phyloP scores from a whole-genome alignment of 352 stramenopile species.

The Thraustotheca clavata region DNA sequence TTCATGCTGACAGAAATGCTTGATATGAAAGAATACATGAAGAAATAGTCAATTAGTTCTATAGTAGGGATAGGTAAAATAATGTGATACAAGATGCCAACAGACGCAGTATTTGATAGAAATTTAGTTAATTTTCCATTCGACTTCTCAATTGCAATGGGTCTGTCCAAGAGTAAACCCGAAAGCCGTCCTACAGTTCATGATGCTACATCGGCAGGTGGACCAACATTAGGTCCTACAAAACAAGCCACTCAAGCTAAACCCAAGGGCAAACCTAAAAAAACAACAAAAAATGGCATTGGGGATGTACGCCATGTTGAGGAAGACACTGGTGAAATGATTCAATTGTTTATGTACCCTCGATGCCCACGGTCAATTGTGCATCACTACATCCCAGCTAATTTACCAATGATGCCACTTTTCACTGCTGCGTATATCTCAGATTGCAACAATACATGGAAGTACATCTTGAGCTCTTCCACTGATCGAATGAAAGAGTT shows the following conservation, averaged over 20 bases:
- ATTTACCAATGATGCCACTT: conserved; percentile 21
- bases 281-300: background rate
- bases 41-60: too few species aligned
- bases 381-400: conserved; percentile 21
- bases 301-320: background rate
- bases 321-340: conserved; percentile 17
- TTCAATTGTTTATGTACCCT: conserved; percentile 19
- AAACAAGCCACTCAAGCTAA: background rate
- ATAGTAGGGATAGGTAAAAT: too few species aligned
- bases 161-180: background rate
- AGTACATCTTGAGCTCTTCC: conserved; percentile 21
- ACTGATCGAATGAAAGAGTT: conserved; percentile 22
- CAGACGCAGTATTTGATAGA: too few species aligned
- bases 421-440: conserved; percentile 18
- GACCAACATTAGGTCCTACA: background rate
- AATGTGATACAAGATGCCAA: too few species aligned
- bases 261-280: background rate
- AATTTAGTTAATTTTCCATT: too few species aligned
- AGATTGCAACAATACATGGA: conserved; percentile 23
- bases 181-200: background rate
- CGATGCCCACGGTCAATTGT: conserved; percentile 16
- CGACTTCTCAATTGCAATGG: too few species aligned
- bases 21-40: too few species aligned
- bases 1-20: too few species aligned
- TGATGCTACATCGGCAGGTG: background rate